Percentiles rank a stretch among this genome's conserved stretches.
phyloP scores from a whole-genome alignment of 2,329 filamentous ascomycete genomes.

The Pseudocercospora fuligena region DNA sequence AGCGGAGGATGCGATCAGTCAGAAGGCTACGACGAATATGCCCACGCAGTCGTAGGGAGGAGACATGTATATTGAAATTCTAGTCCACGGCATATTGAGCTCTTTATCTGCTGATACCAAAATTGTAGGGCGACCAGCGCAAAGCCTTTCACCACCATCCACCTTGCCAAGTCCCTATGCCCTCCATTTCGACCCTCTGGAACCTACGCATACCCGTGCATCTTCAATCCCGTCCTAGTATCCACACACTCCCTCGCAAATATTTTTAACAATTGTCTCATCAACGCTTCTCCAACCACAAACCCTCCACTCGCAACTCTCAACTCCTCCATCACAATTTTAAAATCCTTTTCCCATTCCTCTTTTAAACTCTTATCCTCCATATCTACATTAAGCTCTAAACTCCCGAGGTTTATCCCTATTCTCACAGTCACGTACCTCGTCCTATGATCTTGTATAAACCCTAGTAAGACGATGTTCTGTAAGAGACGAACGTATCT shows the following conservation, averaged over 20 bases:
- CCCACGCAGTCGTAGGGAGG: conserved; percentile 62
- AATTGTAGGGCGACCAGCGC: not conserved
- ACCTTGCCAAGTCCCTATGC: no score
- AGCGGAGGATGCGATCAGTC: conserved; percentile 79
- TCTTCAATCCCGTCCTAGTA: not conserved
- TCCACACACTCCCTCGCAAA: not conserved
- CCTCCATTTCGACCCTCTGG: no score
- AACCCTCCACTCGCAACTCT: not conserved
- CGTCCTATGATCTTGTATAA: not conserved
- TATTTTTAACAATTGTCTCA: not conserved
- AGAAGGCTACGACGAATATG: conserved; percentile 88
- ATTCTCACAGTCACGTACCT: not conserved
- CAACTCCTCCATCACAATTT: not conserved
- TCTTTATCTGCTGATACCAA: not conserved
- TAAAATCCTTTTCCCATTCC: not conserved
- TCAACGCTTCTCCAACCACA: not conserved
- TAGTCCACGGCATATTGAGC: not conserved
- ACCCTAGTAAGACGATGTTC: not conserved
- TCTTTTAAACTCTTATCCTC: not conserved
- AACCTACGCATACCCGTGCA: not conserved
- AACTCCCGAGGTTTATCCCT: not conserved
- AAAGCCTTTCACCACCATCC: not conserved
- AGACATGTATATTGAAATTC: not conserved
- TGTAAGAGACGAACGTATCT: not conserved
- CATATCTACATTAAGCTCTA: not conserved